Conservation (phyloP, 495 filamentous ascomycete genomes). For the Lasiosphaeria hispida region DNA sequence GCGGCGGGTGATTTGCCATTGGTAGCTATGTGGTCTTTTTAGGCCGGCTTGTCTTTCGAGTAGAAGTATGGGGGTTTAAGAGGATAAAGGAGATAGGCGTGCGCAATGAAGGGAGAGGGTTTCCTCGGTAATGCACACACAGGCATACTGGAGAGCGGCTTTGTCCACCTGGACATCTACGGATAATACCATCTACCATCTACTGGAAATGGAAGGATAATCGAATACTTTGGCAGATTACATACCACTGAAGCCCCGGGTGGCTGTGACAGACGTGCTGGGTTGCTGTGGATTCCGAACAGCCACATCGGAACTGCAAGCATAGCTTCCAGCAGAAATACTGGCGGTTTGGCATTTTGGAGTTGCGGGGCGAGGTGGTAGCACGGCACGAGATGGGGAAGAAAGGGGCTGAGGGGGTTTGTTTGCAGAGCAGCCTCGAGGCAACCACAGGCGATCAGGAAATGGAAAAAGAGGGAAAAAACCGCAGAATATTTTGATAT, state of each 20-base stretch:
- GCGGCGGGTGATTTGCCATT: constrained; percentile 19
- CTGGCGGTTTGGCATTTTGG: constrained; percentile 16
- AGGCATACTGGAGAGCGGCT: no score
- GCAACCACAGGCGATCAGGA: background rate
- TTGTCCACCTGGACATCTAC: no score
- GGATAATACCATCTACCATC: background rate
- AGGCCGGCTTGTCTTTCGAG: background rate
- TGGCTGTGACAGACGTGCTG: constrained; percentile 21
- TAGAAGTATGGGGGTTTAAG: no score
- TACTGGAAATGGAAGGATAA: background rate
- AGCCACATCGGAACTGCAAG: constrained; percentile 28
- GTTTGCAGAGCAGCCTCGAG: background rate
- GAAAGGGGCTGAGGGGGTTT: no score
- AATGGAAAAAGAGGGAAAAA: background rate
- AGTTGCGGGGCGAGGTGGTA: constrained; percentile 1
- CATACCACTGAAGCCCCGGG: constrained; percentile 14
- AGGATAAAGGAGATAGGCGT: no score
- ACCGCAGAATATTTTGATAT: no score
- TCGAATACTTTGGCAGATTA: background rate
- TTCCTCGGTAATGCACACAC: no score
- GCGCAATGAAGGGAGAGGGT: no score
- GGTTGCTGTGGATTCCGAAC: constrained; percentile 14
- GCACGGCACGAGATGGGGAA: no score
- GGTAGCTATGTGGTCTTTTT: constrained; percentile 6
- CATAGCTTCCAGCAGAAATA: constrained; percentile 30